Conservation (phyloP, 2,329 filamentous ascomycete species). For the Periconia macrospinosa region DNA sequence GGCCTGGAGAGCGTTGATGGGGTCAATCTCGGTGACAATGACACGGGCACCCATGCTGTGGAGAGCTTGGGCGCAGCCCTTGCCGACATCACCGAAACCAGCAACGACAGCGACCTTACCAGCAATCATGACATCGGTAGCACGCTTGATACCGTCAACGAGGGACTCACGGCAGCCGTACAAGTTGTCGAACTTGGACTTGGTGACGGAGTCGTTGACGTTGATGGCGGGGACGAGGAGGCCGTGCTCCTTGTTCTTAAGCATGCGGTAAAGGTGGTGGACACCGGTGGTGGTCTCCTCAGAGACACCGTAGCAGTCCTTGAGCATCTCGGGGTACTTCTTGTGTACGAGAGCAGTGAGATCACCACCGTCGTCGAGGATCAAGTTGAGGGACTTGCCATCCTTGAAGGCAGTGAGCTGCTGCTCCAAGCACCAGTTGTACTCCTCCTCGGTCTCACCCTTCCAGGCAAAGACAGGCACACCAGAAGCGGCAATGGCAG, state of each 20-base stretch:
- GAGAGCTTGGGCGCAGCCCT: slow-evolving; percentile 95
- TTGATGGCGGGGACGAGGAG: slow-evolving; percentile 95
- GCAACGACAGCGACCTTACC: slow-evolving; percentile 98
- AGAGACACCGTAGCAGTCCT: slow-evolving; percentile 96
- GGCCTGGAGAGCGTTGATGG: slow-evolving; percentile 99
- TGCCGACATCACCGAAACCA: slow-evolving; percentile 98
- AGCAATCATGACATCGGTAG: slow-evolving; percentile 99
- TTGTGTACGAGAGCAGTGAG: slow-evolving; percentile 93
- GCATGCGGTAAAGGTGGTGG: slow-evolving; percentile 98
- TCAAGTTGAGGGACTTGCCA: slow-evolving; percentile 94
- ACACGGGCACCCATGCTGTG: slow-evolving; percentile 97
- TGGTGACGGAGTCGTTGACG: slow-evolving; percentile 99
- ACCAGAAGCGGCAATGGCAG: slow-evolving; percentile 91
- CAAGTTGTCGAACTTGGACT: slow-evolving; percentile 99
- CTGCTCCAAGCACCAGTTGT: slow-evolving; percentile 99
- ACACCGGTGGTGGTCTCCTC: slow-evolving; percentile 99
- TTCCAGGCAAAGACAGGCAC: slow-evolving; percentile 85
- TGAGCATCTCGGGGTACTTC: slow-evolving; percentile 98
- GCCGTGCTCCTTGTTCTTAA: slow-evolving; percentile 67
- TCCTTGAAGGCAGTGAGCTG: slow-evolving; percentile 97
- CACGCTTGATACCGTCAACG: slow-evolving; percentile 99
- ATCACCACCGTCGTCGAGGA: slow-evolving; percentile 98
- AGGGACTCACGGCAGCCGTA: slow-evolving; percentile 99
- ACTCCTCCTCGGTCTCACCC: slow-evolving; percentile 99
- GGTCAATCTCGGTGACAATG: slow-evolving; percentile 94